These are phyloP conservation scores for Trichoderma lentiforme DNA, from an alignment of 2,329 filamentous ascomycete genomes.

Conservation along the genomic window DNA sequence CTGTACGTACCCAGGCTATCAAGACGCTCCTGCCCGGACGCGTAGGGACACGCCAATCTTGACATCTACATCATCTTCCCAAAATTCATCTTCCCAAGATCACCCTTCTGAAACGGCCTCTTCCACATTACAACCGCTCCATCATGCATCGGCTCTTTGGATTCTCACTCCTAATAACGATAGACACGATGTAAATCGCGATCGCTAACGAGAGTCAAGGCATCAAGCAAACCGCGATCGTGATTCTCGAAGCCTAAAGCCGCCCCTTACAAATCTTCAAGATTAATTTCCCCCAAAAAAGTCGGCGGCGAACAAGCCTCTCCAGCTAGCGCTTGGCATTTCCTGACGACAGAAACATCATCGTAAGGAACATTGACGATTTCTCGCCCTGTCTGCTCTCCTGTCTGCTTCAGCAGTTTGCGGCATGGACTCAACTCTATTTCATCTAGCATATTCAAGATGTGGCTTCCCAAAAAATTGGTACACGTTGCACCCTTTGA, in stretches of 20 bases:
- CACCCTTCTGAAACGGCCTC: not conserved
- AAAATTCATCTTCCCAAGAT: not conserved
- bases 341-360: not conserved
- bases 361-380: not conserved
- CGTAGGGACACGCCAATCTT: not conserved
- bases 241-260: not conserved
- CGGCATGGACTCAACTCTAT: not conserved
- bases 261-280: not conserved
- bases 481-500: not conserved
- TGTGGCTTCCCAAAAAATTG: not conserved
- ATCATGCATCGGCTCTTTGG: not conserved
- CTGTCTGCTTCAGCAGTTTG: not conserved
- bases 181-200: not conserved
- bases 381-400: not conserved
- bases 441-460: not conserved
- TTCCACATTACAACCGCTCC: not conserved
- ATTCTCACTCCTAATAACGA: not conserved
- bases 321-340: not conserved
- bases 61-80: not conserved
- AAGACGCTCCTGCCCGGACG: not conserved
- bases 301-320: not conserved
- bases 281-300: not conserved
- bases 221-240: not conserved
- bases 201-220: not conserved
- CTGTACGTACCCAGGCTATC: not conserved